phyloP scores from a whole-genome alignment of 192 early-diverging fungal species.

The Coemansia sp. region DNA sequence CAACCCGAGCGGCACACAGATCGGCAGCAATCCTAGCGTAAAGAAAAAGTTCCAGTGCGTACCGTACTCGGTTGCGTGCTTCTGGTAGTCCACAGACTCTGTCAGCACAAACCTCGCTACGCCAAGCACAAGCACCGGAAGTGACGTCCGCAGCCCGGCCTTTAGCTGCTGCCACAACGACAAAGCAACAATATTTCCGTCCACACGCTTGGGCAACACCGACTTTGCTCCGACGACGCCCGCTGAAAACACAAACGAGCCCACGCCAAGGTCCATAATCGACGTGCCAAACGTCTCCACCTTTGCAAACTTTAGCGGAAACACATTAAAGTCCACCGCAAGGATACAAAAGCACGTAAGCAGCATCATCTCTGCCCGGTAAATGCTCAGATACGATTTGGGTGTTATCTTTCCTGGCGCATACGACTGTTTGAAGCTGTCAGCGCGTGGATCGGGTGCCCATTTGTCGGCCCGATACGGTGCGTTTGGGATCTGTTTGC shows the following conservation, averaged over 20 bases:
- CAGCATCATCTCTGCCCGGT: slow-evolving; percentile 76
- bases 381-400: slow-evolving; percentile 63
- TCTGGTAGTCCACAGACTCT: slow-evolving; percentile 88
- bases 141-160: slow-evolving; percentile 54
- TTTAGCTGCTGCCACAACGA: slow-evolving; percentile 47
- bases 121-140: slow-evolving; percentile 75
- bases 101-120: slow-evolving; percentile 67
- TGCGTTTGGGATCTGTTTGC: slow-evolving; percentile 40
- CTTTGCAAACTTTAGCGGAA: slow-evolving; percentile 88
- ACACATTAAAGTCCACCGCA: slow-evolving; percentile 91
- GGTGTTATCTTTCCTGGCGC: slow-evolving; percentile 34
- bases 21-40: slow-evolving; percentile 83
- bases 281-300: slow-evolving; percentile 88
- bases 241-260: slow-evolving; percentile 88
- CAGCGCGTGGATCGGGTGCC: slow-evolving; percentile 51
- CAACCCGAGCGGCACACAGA: slow-evolving; percentile 69
- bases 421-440: slow-evolving; percentile 31
- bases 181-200: slow-evolving; percentile 17
- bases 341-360: slow-evolving; percentile 84
- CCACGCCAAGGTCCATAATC: slow-evolving; percentile 94
- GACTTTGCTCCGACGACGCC: slow-evolving; percentile 76
- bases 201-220: slow-evolving; percentile 48
- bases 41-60: slow-evolving; percentile 99
- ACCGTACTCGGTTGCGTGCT: slow-evolving; percentile 93
- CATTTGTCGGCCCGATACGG: slow-evolving; percentile 50